Evolutionary conservation across 1,284 basidiomycete species (phyloP), one percentile per base, ranked within the genome.

Genomic region (Golubevia sp.): DNA sequence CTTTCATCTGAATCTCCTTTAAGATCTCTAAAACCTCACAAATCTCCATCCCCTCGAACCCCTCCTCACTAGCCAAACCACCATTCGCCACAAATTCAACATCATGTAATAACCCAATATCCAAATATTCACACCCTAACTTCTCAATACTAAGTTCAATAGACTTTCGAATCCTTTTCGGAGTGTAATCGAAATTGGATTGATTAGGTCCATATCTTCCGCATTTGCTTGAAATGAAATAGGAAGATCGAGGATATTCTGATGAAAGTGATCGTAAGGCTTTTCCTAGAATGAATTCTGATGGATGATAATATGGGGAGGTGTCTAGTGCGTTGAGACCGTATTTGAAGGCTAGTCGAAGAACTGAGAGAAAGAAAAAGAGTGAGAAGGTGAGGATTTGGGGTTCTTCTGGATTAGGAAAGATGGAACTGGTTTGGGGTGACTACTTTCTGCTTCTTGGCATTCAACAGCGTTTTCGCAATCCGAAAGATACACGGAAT

Each of bases 321-420:
- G 85, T 98, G 82, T 99, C 96, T 79, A 99, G 93, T 0, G 92
- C 91, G 55, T 86, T 88, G 66, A 98, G 91, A 20, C 94, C 95
- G 84, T 94, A 95, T 55, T 92, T 59, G 56, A 82, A 65, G 25
- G 74, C 73, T 23, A 95, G 87, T 25, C 93, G 87, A 18, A 94
- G 61, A 2, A 75, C 77, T 13, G 76, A 54, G 26, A 74, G 71
- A 2, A 70, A 49, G 30, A 71, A 58, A 51, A 71, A 69, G 15
- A 67, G 56, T 5, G 76, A 44, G 3, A 7, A 21, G 23, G 23
- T 38, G 55, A 23, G 23, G 3, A n/a, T 49, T 34, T 34, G 30
- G 30, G 30, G n/a, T n/a, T n/a, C n/a, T n/a, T n/a, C n/a, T n/a
- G n/a, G n/a, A n/a, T n/a, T n/a, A n/a, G n/a, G n/a, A n/a, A n/a